Base-by-base conservation (phyloP, 495 filamentous ascomycete genomes). In the Pyrenula aspistea region DNA sequence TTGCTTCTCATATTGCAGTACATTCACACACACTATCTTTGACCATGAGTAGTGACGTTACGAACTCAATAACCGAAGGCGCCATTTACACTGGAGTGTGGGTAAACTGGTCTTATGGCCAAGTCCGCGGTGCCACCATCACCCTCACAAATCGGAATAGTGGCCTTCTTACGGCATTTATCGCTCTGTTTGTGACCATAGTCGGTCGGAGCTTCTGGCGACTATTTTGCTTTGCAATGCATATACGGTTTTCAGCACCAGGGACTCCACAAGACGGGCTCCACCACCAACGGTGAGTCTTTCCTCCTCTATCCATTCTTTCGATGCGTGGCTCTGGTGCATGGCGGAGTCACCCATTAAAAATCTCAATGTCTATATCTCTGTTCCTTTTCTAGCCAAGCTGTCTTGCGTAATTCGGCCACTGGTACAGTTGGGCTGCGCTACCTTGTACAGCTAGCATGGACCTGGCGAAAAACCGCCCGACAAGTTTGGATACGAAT, bases 51-150 rank as follows among this genome's bases (percentile, higher is more conserved):
- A 42, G 31, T 42, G 31, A 42, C 15, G 31, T 42, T 42, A 42
- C 31, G 15, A 42, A 42, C 31, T 42, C 31, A 42, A 42, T 42
- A 42, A 8, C 31, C 31, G 31, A 42, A 42, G 31, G 31, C 15
- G 31, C 31, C 31, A 42, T 62, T 54, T 50, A 64, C 48, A 19
- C 55, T 15, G 62, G 62, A 2, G 1, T 31, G 10, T 64, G 62
- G 62, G 58, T 52, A 20, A 54, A 64, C 50, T 64, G 62, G 62
- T 64, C 62, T 1, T 10, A 53, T 2, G 62, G 62, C 12, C 22
- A 10, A 12, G 49, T 62, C 19, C 47, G 53, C 15, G 62, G 62
- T 22, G 42, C 60, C 12, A 64, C 62, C 2, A 48, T 62, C 12
- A 64, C 62, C 2, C 55, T 64, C 24, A 53, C 51, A 0, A 51